Percentiles rank a stretch among this genome's conserved stretches.
Conservation (phyloP, 2,329 filamentous ascomycete genomes). For the Colletotrichum cereale region DNA sequence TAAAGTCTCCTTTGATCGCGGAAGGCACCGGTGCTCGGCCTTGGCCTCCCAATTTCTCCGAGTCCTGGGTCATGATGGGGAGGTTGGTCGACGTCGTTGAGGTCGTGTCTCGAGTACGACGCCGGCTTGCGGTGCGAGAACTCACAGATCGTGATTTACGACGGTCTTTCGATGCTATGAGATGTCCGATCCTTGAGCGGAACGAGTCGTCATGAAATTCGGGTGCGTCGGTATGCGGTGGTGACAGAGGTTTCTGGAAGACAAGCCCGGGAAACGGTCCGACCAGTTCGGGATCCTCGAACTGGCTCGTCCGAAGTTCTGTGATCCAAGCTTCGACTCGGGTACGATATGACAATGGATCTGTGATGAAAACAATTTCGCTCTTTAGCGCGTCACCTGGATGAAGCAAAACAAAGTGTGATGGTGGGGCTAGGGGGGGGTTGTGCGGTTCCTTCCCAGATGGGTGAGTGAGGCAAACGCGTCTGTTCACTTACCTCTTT, state of each 20-base stretch:
- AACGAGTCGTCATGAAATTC: slow-evolving; percentile 25
- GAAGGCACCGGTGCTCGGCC: slow-evolving; percentile 14
- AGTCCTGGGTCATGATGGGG: slow-evolving; percentile 27
- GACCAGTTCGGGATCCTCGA: slow-evolving; percentile 36
- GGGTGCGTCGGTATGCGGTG: neutral
- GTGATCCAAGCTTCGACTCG: slow-evolving; percentile 36
- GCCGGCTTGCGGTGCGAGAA: neutral
- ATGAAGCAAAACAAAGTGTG: neutral
- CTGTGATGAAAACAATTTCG: neutral
- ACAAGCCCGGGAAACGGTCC: slow-evolving; percentile 32
- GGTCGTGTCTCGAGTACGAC: neutral
- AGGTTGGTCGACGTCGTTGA: slow-evolving; percentile 15
- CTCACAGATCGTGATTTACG: neutral
- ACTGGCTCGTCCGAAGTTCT: slow-evolving; percentile 20
- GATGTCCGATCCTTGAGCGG: slow-evolving; percentile 14
- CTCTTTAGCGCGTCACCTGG: slow-evolving; percentile 11
- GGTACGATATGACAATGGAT: slow-evolving; percentile 15
- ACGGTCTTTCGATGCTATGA: neutral
- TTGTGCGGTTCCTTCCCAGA: neutral
- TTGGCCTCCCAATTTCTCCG: slow-evolving; percentile 29
- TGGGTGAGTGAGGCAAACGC: neutral
- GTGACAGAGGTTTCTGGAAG: slow-evolving; percentile 2
- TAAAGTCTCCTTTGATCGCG: slow-evolving; percentile 54
- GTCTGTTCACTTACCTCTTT: slow-evolving; percentile 32
- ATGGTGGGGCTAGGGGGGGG: neutral